Base-by-base conservation (phyloP, 768 basidiomycete species). In the Phlebiopsis gigantea region DNA sequence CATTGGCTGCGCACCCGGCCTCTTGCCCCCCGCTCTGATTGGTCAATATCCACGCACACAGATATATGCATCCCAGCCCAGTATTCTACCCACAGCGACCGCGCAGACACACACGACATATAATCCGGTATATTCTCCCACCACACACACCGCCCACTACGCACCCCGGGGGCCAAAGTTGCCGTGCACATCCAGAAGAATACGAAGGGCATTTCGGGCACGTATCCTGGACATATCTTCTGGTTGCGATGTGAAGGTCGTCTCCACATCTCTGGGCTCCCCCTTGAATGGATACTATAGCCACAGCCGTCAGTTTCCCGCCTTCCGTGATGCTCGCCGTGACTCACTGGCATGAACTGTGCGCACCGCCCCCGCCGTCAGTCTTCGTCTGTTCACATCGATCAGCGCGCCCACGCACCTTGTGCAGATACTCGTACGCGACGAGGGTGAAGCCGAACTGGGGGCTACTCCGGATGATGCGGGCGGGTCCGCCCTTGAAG, bases 391-490 rank as follows among this genome's bases (percentile, higher is more conserved):
- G 25, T 30, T 19, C 48, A 24, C 52, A 30, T 48, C n/a, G 21
- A 21, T 28, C 14, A 42, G 19, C 41, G 15, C 6, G 51, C 64
- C 62, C 72, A 56, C 75, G 69, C 62, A 82, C 79, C 75, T 79
- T 81, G 63, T 88, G 84, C 57, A 87, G 73, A 65, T 85, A 83
- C 66, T 88, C 87, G 67, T 88, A 88, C 51, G 82, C 89, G 62
- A 94, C 83, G 17, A 95, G 76, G 14, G 93, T 95, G 67, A 95
- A 97, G 50, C 93, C 95, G 69, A 99, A 98, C 69, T 98, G 90
- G 59, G 89, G 87, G 67, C 93, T 93, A 72, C 87, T 90, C 60
- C 94, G 84, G 58, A 94, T 75, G 45, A 95, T 77, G 50, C 94
- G 88, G 46, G 94, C 93, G 12, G 86, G 83, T 22, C 93, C 93